Evolutionary conservation across 257 asterid species (phyloP).

Genomic region (Capsicum baccatum): DNA sequence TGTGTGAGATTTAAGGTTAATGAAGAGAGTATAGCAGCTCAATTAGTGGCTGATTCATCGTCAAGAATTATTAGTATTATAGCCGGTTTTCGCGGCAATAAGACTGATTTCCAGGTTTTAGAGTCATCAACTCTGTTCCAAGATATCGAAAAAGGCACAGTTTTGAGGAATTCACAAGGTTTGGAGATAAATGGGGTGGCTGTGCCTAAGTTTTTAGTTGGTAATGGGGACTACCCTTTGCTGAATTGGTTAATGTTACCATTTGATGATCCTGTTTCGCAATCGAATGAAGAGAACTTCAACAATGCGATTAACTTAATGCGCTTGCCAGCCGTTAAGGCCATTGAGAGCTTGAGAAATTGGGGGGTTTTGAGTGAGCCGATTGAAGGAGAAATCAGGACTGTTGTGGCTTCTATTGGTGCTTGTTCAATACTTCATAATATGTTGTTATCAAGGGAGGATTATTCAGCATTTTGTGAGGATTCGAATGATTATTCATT

Average conservation of each 20-base stretch:
- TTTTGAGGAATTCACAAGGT: slow-evolving; percentile 52
- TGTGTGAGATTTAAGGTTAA: slow-evolving; percentile 56
- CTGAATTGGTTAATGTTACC: slow-evolving; percentile 76
- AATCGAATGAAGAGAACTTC: slow-evolving; percentile 61
- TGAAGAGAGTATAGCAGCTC: slow-evolving; percentile 61
- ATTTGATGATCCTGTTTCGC: slow-evolving; percentile 45
- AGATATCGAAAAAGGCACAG: slow-evolving; percentile 52
- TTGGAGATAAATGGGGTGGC: slow-evolving; percentile 40
- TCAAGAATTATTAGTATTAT: slow-evolving; percentile 69
- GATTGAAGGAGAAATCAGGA: slow-evolving; percentile 53
- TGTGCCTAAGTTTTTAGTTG: slow-evolving; percentile 64
- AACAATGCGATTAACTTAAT: slow-evolving; percentile 47
- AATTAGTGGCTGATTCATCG: slow-evolving; percentile 71
- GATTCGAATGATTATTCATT: slow-evolving; percentile 43
- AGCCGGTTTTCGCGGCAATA: slow-evolving; percentile 72
- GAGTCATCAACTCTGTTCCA: slow-evolving; percentile 55
- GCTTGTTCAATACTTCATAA: slow-evolving; percentile 85
- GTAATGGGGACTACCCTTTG: slow-evolving; percentile 59
- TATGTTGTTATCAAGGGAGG: slow-evolving; percentile 82
- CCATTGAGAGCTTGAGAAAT: slow-evolving; percentile 64
- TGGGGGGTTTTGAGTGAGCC: slow-evolving; percentile 71
- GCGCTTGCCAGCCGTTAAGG: slow-evolving; percentile 46
- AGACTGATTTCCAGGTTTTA: slow-evolving; percentile 47
- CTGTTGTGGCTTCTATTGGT: slow-evolving; percentile 72
- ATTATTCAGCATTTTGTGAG: slow-evolving; percentile 66